A percentile compares a stretch with the other conserved stretches of the same genome.
phyloP scores from a whole-genome alignment of 1,284 basidiomycete species.

The Puccinia horiana region DNA sequence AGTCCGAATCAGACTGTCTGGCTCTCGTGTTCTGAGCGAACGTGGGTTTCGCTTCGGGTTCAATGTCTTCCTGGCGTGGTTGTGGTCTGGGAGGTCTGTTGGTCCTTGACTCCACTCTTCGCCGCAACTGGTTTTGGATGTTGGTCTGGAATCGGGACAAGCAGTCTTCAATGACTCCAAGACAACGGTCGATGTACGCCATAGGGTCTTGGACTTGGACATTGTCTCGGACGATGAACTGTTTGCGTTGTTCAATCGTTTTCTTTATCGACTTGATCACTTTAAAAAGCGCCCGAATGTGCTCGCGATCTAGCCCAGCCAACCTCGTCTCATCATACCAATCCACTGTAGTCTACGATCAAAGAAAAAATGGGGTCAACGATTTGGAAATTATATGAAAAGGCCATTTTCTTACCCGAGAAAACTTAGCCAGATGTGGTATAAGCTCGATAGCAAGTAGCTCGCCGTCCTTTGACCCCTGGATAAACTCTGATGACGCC shows the following conservation, averaged over 20 bases:
- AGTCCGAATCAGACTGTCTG: not conserved
- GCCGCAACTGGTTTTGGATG: not conserved
- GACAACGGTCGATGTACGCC: not conserved
- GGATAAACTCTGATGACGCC: not conserved
- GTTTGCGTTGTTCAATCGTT: not conserved
- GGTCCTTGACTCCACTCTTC: not conserved
- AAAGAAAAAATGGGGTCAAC: no score
- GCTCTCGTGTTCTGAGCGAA: not conserved
- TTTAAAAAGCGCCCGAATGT: not conserved
- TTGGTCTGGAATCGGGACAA: not conserved
- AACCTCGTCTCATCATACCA: not conserved
- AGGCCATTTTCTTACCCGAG: not conserved
- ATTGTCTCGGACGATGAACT: not conserved
- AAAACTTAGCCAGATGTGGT: not conserved
- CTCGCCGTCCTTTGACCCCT: not conserved
- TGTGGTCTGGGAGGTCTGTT: no score
- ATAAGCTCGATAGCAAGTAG: constrained; percentile 19
- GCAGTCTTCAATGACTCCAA: not conserved
- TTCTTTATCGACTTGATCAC: not conserved
- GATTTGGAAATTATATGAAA: not conserved
- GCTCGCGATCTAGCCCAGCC: not conserved
- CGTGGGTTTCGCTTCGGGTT: no score
- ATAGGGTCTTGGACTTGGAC: not conserved
- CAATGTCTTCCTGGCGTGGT: not conserved
- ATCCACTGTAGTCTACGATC: not conserved